Base-by-base conservation (phyloP, 2,329 filamentous ascomycete genomes). In the Ascocoryne sarcoides region DNA sequence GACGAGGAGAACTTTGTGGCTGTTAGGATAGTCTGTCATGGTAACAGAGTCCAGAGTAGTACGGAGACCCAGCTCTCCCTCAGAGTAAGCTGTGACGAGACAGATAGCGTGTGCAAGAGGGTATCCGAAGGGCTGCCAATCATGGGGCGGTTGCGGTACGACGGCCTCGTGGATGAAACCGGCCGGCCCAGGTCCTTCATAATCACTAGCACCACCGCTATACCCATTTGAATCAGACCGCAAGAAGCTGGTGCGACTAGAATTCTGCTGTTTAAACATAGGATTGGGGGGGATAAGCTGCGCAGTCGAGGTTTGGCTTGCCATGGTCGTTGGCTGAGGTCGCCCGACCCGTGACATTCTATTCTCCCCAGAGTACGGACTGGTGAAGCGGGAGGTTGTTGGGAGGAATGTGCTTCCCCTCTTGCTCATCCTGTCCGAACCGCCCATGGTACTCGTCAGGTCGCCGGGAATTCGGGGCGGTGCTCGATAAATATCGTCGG, bases 11-110 rank as follows among this genome's bases (percentile, higher is more conserved):
- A 89, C 78, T 66, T 98, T 98, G 73, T 98, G 93, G 62, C 90
- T 96, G 72, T 98, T 98, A 36, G 92, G 92, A 56, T 98, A 98
- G 62, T 98, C 93, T 3, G 92, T 98, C 65, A 86, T 94, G 36
- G 90, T 92, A 59, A 98, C 83, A 1, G 92, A 98, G 65, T 98
- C 89, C 19, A 98, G 69, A 1, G 92, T 98, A 0, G 89, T 95
- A 35, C 92, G 83, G 41, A 98, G 76, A 57, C 90, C 92, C 45
- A 94, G 83, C 49, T 83, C 86, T 50, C 92, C 92, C 67, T 98
- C 92, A 0, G 92, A 98, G 62, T 98, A 98, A 14, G 88, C 88
- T 18, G 93, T 98, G 37, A 98, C 89, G 50, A 98, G 66, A 62
- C 90, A 96, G 59, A 98, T 88, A 1, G 85, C 75, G 63, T 98